A percentile compares a stretch with the other conserved stretches of the same genome.
These are phyloP conservation scores for Colletotrichum scovillei DNA, from an alignment of 2,329 filamentous ascomycete genomes.

Conservation along the genomic window DNA sequence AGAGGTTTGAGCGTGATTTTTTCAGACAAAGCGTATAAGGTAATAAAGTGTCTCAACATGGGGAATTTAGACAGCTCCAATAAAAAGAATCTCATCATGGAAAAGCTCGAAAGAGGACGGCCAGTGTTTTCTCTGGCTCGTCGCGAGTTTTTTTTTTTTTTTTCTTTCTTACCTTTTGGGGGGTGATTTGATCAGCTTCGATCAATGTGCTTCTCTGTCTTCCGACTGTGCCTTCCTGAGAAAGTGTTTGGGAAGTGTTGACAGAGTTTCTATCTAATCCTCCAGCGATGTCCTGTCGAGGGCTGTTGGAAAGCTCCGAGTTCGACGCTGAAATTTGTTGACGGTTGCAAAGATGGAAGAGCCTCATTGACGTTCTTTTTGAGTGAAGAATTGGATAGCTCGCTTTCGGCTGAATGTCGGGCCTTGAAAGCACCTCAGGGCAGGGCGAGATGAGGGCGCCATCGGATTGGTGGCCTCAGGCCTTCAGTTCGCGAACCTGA, in stretches of 20 bases:
- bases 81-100: constrained; percentile 64
- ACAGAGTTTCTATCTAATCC: neutral
- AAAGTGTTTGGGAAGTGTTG: no score
- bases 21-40: constrained; percentile 65
- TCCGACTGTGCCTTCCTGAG: neutral
- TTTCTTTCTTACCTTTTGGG: constrained; percentile 21
- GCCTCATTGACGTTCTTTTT: constrained; percentile 29
- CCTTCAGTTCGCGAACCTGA: neutral
- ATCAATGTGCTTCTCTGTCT: neutral
- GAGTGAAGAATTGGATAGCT: neutral
- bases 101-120: constrained; percentile 7
- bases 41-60: constrained; percentile 69
- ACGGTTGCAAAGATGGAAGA: neutral
- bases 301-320: constrained; percentile 20
- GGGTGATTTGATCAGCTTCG: neutral
- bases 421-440: neutral
- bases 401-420: constrained; percentile 24
- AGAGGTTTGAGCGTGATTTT: constrained; percentile 44
- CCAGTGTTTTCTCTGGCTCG: neutral
- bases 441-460: constrained; percentile 18
- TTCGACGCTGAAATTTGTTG: neutral
- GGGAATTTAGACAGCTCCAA: constrained; percentile 82
- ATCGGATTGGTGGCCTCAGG: neutral
- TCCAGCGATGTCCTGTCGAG: neutral
- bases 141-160: neutral